Evolutionary conservation across 495 filamentous ascomycete species (phyloP), one percentile per base, ranked within the genome.

Genomic region (Xylaria cubensis): DNA sequence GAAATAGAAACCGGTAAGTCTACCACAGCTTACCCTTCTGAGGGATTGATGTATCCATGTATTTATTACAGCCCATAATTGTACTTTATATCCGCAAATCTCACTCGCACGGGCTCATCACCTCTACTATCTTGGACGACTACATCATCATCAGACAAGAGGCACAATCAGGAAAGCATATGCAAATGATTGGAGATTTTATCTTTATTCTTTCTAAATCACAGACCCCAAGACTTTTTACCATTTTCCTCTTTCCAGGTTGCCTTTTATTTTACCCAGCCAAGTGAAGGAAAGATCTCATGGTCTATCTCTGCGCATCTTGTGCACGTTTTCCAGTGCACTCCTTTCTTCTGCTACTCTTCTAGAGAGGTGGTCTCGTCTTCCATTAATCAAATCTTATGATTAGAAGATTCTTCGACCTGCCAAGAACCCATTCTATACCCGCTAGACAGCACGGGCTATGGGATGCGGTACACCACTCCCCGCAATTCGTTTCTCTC

Each of bases 131-230:
- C 39, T 2, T 7, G 7, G 19, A n/a, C n/a, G 17, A 24, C 6
- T 63, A 26, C 50, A 32, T 29, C 42, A 50, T 19, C 19, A 65
- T 26, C 42, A 65, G 32, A 53, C 19, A 7, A 67, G 12, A 8
- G 4, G 29, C 26, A 55, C 21, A 24, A 36, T 36, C 34, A 36
- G 34, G 9, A 29, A 34, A 46, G 21, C 26, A 42, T 41, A 64
- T 13, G 15, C 58, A 65, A 34, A 24, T 67, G 75, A 77, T 74
- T 48, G 73, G 77, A 76, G 77, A 77, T 74, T 75, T 77, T n/a
- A 55, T 74, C 69, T 55, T 36, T 21, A 73, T 78, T 75, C 64
- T 64, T 34, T 66, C 62, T 70, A 55, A 63, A 65, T 71, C 72
- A 67, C 70, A 75, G 53, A 64, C 64, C 67, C 63, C 67, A 56